These are phyloP conservation scores for Gaeumannomyces sp. DNA, from an alignment of 2,329 filamentous ascomycete species.

Conservation along the genomic window DNA sequence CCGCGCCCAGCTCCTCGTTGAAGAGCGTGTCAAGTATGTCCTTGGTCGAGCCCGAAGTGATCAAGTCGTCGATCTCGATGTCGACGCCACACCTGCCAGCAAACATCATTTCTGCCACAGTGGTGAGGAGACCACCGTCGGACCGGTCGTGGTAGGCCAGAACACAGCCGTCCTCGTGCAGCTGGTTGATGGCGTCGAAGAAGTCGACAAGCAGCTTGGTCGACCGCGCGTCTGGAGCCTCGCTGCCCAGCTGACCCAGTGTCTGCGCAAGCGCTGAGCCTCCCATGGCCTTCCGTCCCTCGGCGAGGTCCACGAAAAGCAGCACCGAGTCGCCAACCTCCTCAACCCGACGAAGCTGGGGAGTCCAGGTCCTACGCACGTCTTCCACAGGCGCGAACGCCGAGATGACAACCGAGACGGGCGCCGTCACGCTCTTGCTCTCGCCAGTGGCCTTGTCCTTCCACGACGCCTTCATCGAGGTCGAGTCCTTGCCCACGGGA, in stretches of 20 bases:
- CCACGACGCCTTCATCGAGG: slow-evolving; percentile 99
- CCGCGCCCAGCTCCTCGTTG: slow-evolving; percentile 91
- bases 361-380: slow-evolving; percentile 87
- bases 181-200: slow-evolving; percentile 73
- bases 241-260: slow-evolving; percentile 77
- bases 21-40: slow-evolving; percentile 74
- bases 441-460: slow-evolving; percentile 58
- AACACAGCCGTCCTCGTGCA: slow-evolving; percentile 60
- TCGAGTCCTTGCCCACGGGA: slow-evolving; percentile 95
- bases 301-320: slow-evolving; percentile 84
- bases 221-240: slow-evolving; percentile 76
- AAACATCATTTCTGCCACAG: slow-evolving; percentile 96
- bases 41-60: slow-evolving; percentile 54
- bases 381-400: slow-evolving; percentile 82
- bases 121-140: slow-evolving; percentile 86
- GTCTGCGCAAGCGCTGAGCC: slow-evolving; percentile 89
- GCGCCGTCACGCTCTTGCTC: slow-evolving; percentile 81
- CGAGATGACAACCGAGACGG: slow-evolving; percentile 84
- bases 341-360: slow-evolving; percentile 72
- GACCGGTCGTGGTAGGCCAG: slow-evolving; percentile 93
- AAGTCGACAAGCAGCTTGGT: slow-evolving; percentile 73
- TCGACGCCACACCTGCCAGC: slow-evolving; percentile 86
- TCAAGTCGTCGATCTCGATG: slow-evolving; percentile 71
- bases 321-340: slow-evolving; percentile 85
- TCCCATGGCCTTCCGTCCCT: slow-evolving; percentile 74